Evolutionary conservation across 164 flowering plant genomes (phyloP).

Genomic region (Kingdonia uniflora): DNA sequence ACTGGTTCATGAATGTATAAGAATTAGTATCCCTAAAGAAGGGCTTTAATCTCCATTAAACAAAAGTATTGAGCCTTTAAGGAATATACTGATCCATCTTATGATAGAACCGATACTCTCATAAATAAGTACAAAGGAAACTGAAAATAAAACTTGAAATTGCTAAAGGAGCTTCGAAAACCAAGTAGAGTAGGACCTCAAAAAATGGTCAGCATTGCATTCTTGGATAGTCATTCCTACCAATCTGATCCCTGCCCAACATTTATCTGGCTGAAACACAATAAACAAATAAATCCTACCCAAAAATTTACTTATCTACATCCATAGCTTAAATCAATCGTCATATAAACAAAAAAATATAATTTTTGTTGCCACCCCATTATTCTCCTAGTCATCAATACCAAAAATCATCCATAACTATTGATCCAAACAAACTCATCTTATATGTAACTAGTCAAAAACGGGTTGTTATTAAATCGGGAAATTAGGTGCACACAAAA

Average conservation of each 20-base stretch:
- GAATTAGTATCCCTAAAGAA: too few relatives aligned
- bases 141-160: constrained; percentile 44
- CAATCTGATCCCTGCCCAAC: constrained; percentile 74
- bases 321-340: background rate
- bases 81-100: background rate
- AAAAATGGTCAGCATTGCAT: constrained; percentile 54
- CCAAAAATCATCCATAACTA: too few relatives aligned
- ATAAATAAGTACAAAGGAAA: background rate
- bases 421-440: too few relatives aligned
- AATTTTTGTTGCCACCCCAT: background rate
- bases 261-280: constrained; percentile 62
- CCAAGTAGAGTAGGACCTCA: constrained; percentile 54
- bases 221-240: constrained; percentile 71
- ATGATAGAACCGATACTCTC: background rate
- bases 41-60: too few relatives aligned
- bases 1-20: too few relatives aligned
- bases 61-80: too few relatives aligned
- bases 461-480: too few relatives aligned
- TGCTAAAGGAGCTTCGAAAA: constrained; percentile 41
- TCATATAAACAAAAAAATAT: background rate
- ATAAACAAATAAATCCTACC: background rate
- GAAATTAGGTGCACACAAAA: too few relatives aligned
- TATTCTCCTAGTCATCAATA: background rate
- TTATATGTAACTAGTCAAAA: too few relatives aligned
- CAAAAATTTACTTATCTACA: background rate